phyloP scores from a whole-genome alignment of 352 stramenopile genomes.

The Hyaloperonospora arabidopsidis region DNA sequence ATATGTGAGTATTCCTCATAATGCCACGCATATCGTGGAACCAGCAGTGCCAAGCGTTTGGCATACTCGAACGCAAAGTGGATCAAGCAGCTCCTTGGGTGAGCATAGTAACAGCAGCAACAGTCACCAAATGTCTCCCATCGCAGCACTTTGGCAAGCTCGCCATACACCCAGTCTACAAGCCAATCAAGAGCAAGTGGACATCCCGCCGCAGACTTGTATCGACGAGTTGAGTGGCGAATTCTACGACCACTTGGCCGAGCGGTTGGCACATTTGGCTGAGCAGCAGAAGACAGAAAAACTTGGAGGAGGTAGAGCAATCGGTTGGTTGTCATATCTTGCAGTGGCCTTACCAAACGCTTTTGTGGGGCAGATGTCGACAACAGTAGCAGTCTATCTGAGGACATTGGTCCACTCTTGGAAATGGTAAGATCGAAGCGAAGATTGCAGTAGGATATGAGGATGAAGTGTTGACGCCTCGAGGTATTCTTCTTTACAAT shows the following conservation, averaged over 20 bases:
- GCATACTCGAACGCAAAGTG: conserved; percentile 39
- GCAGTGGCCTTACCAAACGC: background rate
- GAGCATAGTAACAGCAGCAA: conserved; percentile 30
- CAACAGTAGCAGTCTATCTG: conserved; percentile 11
- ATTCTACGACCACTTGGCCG: conserved; percentile 56
- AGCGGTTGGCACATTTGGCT: conserved; percentile 35
- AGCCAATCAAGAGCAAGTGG: conserved; percentile 56
- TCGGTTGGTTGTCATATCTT: background rate
- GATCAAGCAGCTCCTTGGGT: conserved; percentile 36
- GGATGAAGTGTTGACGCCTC: conserved; percentile 1
- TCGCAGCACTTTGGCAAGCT: conserved; percentile 19
- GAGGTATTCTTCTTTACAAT: background rate
- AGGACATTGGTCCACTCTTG: conserved; percentile 33
- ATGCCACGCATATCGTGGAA: conserved; percentile 16
- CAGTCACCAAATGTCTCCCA: conserved; percentile 33
- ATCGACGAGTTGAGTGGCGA: conserved; percentile 49
- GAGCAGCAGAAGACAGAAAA: conserved; percentile 15
- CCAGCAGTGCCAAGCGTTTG: conserved; percentile 39
- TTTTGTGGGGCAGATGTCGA: conserved; percentile 14
- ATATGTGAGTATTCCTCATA: conserved; percentile 13
- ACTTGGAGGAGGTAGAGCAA: conserved; percentile 10
- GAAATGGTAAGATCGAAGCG: conserved; percentile 36
- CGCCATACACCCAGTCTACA: conserved; percentile 37
- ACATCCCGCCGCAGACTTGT: conserved; percentile 45
- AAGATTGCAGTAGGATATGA: background rate